Evolutionary conservation across 2,329 filamentous ascomycete genomes (phyloP), one percentile per base, ranked within the genome.

Genomic region (Eutypa lata): DNA sequence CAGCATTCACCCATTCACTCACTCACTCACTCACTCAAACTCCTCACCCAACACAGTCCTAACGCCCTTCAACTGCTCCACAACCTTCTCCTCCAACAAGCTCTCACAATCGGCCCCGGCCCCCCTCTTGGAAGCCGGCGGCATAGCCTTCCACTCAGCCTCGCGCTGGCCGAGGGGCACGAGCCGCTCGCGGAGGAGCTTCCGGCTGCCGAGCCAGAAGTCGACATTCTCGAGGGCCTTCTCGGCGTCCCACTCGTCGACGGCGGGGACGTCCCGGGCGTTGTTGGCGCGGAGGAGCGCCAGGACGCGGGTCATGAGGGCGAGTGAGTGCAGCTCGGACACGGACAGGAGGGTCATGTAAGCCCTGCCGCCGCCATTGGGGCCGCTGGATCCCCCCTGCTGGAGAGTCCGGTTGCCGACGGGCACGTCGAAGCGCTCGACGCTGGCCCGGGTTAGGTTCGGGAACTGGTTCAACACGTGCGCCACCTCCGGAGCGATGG

Each of bases 391-490:
- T n/a, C n/a, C n/a, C n/a, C n/a, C n/a, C 26, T 31, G 26, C 26
- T 31, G 26, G 26, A 31, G 6, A n/a, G 81, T 83, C 31, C 81
- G 76, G 58, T 77, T 81, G 6, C 78, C 74, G 0, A 80, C 71
- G 21, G 83, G 76, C 33, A 82, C 75, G 65, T 90, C 87, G 56
- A 97, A 85, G 1, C 88, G 82, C 48, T 85, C 82, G 7, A 88
- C 81, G 13, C 90, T 90, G 28, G 89, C 83, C 42, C 76, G 73
- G 10, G 99, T 79, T 53, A 97, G 86, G 46, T 85, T 81, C 11
- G 90, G 87, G 69, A 96, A 99, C 67, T 91, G 88, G 65, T 95
- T 96, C 26, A 99, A 79, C 66, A 97, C 95, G 53, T 87, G 86
- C 0, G 89, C 83, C 6, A 97, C 84, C 69, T 99, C 94, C 0